A percentile compares a stretch with the other conserved stretches of the same genome.
These are phyloP conservation scores for Brassica nigra DNA, from an alignment of 345 rosid genomes.

Conservation along the genomic window DNA sequence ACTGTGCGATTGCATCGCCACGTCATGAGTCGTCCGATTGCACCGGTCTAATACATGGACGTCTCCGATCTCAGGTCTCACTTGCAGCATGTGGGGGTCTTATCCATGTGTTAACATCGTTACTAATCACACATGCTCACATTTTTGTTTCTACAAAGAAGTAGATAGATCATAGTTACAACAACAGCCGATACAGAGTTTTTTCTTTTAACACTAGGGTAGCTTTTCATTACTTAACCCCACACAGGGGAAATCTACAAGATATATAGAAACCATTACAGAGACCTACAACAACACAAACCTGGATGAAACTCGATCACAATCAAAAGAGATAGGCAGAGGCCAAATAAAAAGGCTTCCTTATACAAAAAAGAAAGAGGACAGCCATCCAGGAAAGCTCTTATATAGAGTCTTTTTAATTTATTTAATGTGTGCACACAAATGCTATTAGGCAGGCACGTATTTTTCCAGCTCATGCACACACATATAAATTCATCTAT, in stretches of 20 bases:
- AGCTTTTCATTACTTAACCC: too few relatives aligned
- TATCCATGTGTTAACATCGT: neutral
- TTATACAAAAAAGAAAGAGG: too few relatives aligned
- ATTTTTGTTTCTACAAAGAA: too few relatives aligned
- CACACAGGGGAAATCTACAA: too few relatives aligned
- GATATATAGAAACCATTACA: too few relatives aligned
- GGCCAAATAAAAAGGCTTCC: too few relatives aligned
- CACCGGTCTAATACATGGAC: conserved; percentile 22
- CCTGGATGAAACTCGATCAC: too few relatives aligned
- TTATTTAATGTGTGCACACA: neutral
- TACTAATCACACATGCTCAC: conserved; percentile 1
- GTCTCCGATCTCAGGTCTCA: conserved; percentile 14
- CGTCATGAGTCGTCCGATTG: conserved; percentile 32
- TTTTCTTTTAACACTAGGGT: too few relatives aligned
- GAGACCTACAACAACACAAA: too few relatives aligned
- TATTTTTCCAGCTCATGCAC: neutral
- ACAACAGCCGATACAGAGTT: neutral
- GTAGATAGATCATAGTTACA: neutral
- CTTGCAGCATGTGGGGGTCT: neutral
- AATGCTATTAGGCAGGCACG: neutral
- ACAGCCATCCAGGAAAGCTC: too few relatives aligned
- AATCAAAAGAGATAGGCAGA: too few relatives aligned
- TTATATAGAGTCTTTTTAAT: too few relatives aligned
- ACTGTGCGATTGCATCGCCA: conserved; percentile 22
- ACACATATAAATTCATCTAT: neutral